Percentiles rank a stretch among this genome's conserved stretches.
Evolutionary conservation across 225 moss, liverwort and hornwort genomes (phyloP).

Genomic region (Lunularia cruciata): DNA sequence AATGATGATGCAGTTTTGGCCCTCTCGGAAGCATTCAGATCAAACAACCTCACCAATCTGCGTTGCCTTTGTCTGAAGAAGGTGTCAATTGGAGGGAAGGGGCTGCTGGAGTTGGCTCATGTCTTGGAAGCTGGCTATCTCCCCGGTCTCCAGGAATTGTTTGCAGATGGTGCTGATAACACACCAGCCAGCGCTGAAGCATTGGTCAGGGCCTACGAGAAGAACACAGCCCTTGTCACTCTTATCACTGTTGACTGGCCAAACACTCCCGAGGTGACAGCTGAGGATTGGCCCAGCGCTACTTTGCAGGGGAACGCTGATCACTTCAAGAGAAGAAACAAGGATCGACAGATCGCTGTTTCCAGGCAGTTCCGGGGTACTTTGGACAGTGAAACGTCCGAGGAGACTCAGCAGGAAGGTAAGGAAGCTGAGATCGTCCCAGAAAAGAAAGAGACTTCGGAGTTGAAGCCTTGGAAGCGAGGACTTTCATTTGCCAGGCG

Average conservation of each 20-base stretch:
- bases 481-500: conserved; percentile 21
- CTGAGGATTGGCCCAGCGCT: conserved; percentile 16
- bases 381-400: conserved; percentile 7
- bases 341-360: conserved; percentile 21
- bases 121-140: conserved; percentile 18
- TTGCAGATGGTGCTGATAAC: conserved; percentile 20
- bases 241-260: conserved; percentile 23
- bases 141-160: conserved; percentile 19
- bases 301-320: conserved; percentile 22
- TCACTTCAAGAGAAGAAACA: conserved; percentile 22
- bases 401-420: conserved; percentile 2
- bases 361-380: conserved; percentile 18
- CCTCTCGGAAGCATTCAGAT: conserved; percentile 16
- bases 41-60: conserved; percentile 18
- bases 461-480: conserved; percentile 23
- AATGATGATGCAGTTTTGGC: conserved; percentile 5
- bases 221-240: conserved; percentile 15
- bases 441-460: conserved; percentile 10
- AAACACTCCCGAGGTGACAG: conserved; percentile 1
- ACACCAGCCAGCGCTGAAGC: conserved; percentile 19
- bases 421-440: background rate
- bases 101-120: conserved; percentile 11
- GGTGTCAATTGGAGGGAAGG: conserved; percentile 15
- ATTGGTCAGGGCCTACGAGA: conserved; percentile 25
- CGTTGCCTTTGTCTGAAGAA: conserved; percentile 21